phyloP scores from a whole-genome alignment of 208 protist genomes.

The Crithidia mellificae region DNA sequence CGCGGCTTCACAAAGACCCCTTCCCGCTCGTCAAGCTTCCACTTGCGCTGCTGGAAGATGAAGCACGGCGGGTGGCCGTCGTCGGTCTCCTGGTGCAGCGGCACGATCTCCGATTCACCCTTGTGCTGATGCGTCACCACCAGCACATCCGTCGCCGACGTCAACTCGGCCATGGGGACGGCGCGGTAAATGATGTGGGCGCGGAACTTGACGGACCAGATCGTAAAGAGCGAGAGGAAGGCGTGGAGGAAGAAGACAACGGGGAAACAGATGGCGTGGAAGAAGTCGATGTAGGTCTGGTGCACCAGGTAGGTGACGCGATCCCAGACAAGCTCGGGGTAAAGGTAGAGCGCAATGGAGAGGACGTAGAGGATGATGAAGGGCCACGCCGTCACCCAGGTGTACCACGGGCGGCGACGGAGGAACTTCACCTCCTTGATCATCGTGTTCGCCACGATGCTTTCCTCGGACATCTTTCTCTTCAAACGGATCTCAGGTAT shows the following conservation, averaged over 20 bases:
- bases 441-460: conserved; percentile 74
- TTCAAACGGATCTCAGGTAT: no score
- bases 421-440: conserved; percentile 73
- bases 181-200: conserved; percentile 60
- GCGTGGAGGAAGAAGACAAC: conserved; percentile 81
- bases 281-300: conserved; percentile 90
- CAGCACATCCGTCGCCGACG: conserved; percentile 67
- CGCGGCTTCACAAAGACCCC: conserved; percentile 81
- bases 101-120: conserved; percentile 85
- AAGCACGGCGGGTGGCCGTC: conserved; percentile 74
- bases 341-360: conserved; percentile 57
- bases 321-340: conserved; percentile 88
- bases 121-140: conserved; percentile 80
- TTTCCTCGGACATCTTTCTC: conserved; percentile 29
- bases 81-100: conserved; percentile 56
- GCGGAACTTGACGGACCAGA: conserved; percentile 88
- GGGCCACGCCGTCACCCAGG: conserved; percentile 86
- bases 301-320: conserved; percentile 86
- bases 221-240: conserved; percentile 89
- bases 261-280: conserved; percentile 84
- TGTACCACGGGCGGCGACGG: conserved; percentile 62
- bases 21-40: conserved; percentile 72
- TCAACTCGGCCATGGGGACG: conserved; percentile 47
- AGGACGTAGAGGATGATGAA: conserved; percentile 78
- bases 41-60: conserved; percentile 91